These are phyloP conservation scores for Trichoderma sp. DNA, from an alignment of 2,329 filamentous ascomycete species.

Conservation along the genomic window DNA sequence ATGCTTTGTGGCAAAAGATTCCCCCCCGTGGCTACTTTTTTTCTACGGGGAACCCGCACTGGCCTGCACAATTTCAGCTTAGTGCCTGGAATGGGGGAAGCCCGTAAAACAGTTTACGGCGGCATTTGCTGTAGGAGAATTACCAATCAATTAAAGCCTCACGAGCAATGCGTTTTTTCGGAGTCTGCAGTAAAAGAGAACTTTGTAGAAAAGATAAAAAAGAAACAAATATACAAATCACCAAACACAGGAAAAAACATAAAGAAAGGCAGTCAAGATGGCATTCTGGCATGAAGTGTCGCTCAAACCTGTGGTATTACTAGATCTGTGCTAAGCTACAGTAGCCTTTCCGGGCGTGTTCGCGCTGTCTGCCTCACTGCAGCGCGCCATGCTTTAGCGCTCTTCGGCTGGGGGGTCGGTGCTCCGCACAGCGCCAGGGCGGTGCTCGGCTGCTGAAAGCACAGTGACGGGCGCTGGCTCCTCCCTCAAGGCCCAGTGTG, in stretches of 20 bases:
- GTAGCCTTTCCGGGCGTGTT: background rate
- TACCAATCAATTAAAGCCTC: background rate
- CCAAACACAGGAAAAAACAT: background rate
- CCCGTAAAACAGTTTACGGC: background rate
- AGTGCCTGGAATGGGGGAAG: slow-evolving; percentile 21
- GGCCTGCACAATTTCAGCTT: slow-evolving; percentile 23
- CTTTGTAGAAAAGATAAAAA: background rate
- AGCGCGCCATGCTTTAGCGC: slow-evolving; percentile 10
- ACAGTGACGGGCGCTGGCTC: background rate
- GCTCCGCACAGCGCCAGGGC: slow-evolving; percentile 14
- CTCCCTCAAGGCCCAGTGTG: background rate
- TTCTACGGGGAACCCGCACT: slow-evolving; percentile 28
- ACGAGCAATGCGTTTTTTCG: background rate
- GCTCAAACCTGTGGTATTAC: background rate
- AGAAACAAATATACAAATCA: background rate
- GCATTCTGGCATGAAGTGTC: background rate
- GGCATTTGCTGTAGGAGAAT: background rate
- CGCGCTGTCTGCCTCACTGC: background rate
- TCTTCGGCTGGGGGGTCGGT: slow-evolving; percentile 4
- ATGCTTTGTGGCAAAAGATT: slow-evolving; percentile 17
- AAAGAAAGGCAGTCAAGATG: background rate
- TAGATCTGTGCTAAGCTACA: background rate
- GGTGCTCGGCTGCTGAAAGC: slow-evolving; percentile 9
- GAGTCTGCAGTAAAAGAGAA: background rate
- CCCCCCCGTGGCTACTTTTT: slow-evolving; percentile 20